Conservation (phyloP, 2,329 filamentous ascomycete species). For the Nemania abortiva region DNA sequence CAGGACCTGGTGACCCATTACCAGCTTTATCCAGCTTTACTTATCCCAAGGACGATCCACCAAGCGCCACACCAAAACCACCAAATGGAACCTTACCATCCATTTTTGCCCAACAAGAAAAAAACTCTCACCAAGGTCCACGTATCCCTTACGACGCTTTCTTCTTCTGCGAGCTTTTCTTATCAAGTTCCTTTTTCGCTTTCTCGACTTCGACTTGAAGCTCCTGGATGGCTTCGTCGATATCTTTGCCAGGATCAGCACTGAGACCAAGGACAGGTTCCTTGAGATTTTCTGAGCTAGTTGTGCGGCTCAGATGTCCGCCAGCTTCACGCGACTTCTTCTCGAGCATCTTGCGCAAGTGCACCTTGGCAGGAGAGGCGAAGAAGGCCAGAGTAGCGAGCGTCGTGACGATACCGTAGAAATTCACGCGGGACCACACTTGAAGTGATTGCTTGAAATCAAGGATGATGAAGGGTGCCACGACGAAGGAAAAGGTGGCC, state of each 20-base stretch:
- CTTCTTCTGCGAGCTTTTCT: constrained; percentile 32
- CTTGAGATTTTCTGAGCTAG: constrained; percentile 69
- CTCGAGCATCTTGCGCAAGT: constrained; percentile 69
- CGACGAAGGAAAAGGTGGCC: constrained; percentile 83
- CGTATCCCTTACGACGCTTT: constrained; percentile 31
- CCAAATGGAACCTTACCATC: constrained; percentile 1
- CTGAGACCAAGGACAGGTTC: constrained; percentile 82
- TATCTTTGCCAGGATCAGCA: constrained; percentile 78
- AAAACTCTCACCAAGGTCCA: background rate
- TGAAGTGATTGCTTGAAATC: constrained; percentile 75
- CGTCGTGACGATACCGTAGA: constrained; percentile 82
- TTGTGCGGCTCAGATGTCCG: constrained; percentile 60
- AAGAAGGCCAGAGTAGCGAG: constrained; percentile 78
- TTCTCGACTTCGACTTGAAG: constrained; percentile 78
- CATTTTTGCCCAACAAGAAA: constrained; percentile 7
- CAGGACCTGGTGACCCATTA: background rate
- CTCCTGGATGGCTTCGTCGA: constrained; percentile 83
- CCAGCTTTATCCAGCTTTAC: too few relatives aligned
- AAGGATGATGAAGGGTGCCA: constrained; percentile 87
- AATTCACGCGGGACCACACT: constrained; percentile 89
- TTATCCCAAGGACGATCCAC: constrained; percentile 5
- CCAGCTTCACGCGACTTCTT: constrained; percentile 63
- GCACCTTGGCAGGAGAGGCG: constrained; percentile 77
- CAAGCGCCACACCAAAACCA: constrained; percentile 19
- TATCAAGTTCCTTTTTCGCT: constrained; percentile 48